Evolutionary conservation across 805 yeast species (phyloP), one percentile per base, ranked within the genome.

Genomic region (Wickerhamomyces mucosus): DNA sequence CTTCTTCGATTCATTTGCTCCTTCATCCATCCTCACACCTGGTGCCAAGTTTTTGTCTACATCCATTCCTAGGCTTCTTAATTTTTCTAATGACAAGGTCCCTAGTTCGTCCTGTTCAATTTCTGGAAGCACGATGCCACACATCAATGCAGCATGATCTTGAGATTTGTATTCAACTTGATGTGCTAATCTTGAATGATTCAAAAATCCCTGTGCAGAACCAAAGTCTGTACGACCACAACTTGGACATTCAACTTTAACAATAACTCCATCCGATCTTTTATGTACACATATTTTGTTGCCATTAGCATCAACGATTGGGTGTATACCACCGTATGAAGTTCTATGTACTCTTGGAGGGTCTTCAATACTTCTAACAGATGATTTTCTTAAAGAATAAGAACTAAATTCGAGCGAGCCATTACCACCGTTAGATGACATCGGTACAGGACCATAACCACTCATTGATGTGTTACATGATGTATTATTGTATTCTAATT

Each of bases 201-300:
- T 82, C 22, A 80, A 64, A 42, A 82, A 79, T 12, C 92, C 92
- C 48, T 82, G 92, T 0, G 86, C 83, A 11, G 81, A 72, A 7
- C 83, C 75, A 47, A 82, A 82, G 39, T 79, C 81, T 26, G 74
- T 65, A 32, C 88, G 53, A 9, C 62, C 67, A 53, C 94, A 82
- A 31, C 65, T 69, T 2, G 75, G 71, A 50, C 94, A 82, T 7
- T 73, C 74, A 22, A 82, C 61, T 29, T 75, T 63, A 3, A 82
- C 85, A 15, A 78, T 55, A 1, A 78, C 63, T 3, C 88, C 88
- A 50, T 82, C 92, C 5, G 78, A 70, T 38, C 85, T 53, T 39
- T 75, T 61, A 45, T 75, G 78, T 4, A 78, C 64, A 41, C 84
- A 76, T 15, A 58, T 54, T 29, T 57, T 53, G 13, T 56, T 41